Evolutionary conservation across 768 basidiomycete species (phyloP).

Genomic region (Boletus reticulatus): DNA sequence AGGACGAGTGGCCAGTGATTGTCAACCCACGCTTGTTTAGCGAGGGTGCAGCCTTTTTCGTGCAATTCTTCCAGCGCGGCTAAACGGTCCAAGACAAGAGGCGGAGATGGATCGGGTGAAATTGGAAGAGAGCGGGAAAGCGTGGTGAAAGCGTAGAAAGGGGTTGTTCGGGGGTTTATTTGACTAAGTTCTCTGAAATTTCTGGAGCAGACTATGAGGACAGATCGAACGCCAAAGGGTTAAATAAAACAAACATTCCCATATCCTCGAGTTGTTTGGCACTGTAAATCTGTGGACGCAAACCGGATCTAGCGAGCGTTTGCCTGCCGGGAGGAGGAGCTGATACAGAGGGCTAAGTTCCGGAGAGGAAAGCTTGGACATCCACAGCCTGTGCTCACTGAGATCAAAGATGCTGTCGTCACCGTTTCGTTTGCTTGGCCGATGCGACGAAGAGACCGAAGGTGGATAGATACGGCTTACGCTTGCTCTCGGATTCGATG

Average conservation of each 20-base stretch:
- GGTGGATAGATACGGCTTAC: conserved; percentile 25
- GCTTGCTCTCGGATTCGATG: background rate
- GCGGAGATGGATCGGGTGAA: conserved; percentile 13
- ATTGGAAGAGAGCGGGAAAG: conserved; percentile 30
- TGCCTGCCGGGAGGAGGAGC: conserved; percentile 37
- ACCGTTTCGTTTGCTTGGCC: conserved; percentile 5
- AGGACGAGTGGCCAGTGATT: conserved; percentile 91
- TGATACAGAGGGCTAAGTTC: conserved; percentile 14
- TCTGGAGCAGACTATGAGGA: conserved; percentile 33
- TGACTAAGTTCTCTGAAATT: conserved; percentile 48
- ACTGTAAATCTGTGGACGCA: conserved; percentile 48
- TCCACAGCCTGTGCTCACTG: conserved; percentile 33
- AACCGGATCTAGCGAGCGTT: conserved; percentile 47
- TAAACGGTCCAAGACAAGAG: conserved; percentile 42
- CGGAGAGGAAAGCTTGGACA: background rate
- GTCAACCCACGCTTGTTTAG: conserved; percentile 78
- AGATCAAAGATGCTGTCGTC: conserved; percentile 37
- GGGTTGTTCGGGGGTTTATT: conserved; percentile 53
- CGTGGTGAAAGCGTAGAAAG: conserved; percentile 59
- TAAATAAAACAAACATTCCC: conserved; percentile 46
- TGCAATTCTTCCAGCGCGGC: conserved; percentile 57
- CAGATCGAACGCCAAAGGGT: background rate
- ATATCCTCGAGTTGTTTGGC: conserved; percentile 43
- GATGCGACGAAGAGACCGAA: conserved; percentile 6
- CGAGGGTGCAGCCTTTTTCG: conserved; percentile 60